Evolutionary conservation across 2,329 filamentous ascomycete genomes (phyloP).

Genomic region (Cladorrhinum sp.): DNA sequence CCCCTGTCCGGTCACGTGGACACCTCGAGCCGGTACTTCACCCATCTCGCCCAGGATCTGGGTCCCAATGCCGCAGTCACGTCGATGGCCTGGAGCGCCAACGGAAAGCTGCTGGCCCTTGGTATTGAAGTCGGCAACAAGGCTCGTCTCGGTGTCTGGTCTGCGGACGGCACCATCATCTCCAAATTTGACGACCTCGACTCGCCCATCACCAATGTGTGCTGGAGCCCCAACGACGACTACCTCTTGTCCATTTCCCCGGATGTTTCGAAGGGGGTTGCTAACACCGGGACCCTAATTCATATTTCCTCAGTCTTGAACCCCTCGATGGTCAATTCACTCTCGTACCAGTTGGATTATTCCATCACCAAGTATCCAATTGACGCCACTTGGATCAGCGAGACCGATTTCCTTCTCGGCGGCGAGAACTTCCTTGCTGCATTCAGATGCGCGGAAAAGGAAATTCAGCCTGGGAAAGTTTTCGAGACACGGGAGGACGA

Average conservation of each 20-base stretch:
- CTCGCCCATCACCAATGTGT: slow-evolving; percentile 59
- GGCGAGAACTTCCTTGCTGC: slow-evolving; percentile 53
- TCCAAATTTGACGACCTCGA: slow-evolving; percentile 56
- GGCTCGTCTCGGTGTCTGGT: slow-evolving; percentile 55
- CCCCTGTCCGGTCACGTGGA: slow-evolving; percentile 46
- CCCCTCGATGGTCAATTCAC: slow-evolving; percentile 40
- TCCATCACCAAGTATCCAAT: slow-evolving; percentile 50
- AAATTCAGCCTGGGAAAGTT: slow-evolving; percentile 45
- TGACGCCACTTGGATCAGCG: slow-evolving; percentile 59
- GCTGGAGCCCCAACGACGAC: slow-evolving; percentile 56
- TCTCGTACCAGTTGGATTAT: slow-evolving; percentile 50
- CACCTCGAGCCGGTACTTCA: slow-evolving; percentile 39
- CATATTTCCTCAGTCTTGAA: slow-evolving; percentile 46
- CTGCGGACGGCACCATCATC: slow-evolving; percentile 48
- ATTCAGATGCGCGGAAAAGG: slow-evolving; percentile 45
- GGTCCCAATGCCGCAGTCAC: slow-evolving; percentile 53
- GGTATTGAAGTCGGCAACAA: slow-evolving; percentile 55
- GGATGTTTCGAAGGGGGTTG: slow-evolving; percentile 43
- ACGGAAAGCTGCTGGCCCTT: slow-evolving; percentile 55
- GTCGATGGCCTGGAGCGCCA: slow-evolving; percentile 58
- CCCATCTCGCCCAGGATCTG: slow-evolving; percentile 50
- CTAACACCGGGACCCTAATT: slow-evolving; percentile 41
- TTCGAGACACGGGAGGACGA: slow-evolving; percentile 55
- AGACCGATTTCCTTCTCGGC: slow-evolving; percentile 56
- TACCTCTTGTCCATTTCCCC: slow-evolving; percentile 58